These are phyloP conservation scores for Chlorella sorokiniana DNA, from an alignment of 139 green algal genomes.

Conservation along the genomic window DNA sequence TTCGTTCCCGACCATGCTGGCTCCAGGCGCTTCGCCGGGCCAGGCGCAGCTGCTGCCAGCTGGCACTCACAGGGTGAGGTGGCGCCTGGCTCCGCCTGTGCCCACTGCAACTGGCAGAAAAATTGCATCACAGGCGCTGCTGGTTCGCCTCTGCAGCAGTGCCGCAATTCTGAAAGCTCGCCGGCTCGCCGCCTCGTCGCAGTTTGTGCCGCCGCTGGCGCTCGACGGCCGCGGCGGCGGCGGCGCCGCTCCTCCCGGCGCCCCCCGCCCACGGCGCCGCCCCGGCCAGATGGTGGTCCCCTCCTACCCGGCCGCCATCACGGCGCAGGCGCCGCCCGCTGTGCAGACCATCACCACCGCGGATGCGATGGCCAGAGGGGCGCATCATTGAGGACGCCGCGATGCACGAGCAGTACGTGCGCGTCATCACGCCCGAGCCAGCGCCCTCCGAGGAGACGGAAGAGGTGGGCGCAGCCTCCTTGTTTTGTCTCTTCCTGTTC, in stretches of 20 bases:
- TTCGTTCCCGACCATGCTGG: slow-evolving; percentile 28
- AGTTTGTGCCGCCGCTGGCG: slow-evolving; percentile 12
- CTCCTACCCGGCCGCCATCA: slow-evolving; percentile 5
- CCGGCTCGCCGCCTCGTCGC: background rate
- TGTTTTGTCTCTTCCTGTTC: no score
- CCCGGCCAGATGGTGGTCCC: slow-evolving; percentile 7
- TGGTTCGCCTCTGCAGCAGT: background rate
- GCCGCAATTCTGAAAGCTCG: no score
- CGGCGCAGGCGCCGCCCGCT: slow-evolving; percentile 1
- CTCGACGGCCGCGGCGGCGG: background rate
- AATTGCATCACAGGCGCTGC: no score
- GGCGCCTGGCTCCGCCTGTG: no score
- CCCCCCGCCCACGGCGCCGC: background rate
- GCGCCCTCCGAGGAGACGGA: slow-evolving; percentile 72
- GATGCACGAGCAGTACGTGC: slow-evolving; percentile 67
- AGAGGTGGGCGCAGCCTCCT: slow-evolving; percentile 66
- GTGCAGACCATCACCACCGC: slow-evolving; percentile 26
- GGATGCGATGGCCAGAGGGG: slow-evolving; percentile 45
- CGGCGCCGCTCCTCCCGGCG: background rate
- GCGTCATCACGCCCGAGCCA: slow-evolving; percentile 72
- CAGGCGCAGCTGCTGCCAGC: slow-evolving; percentile 4
- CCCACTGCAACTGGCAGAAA: no score
- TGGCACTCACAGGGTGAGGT: no score
- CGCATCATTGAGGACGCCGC: slow-evolving; percentile 70
- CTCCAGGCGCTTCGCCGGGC: background rate